Percentiles rank a stretch among this genome's conserved stretches.
phyloP scores from a whole-genome alignment of 495 filamentous ascomycete species.

The Hyaloscypha variabilis region DNA sequence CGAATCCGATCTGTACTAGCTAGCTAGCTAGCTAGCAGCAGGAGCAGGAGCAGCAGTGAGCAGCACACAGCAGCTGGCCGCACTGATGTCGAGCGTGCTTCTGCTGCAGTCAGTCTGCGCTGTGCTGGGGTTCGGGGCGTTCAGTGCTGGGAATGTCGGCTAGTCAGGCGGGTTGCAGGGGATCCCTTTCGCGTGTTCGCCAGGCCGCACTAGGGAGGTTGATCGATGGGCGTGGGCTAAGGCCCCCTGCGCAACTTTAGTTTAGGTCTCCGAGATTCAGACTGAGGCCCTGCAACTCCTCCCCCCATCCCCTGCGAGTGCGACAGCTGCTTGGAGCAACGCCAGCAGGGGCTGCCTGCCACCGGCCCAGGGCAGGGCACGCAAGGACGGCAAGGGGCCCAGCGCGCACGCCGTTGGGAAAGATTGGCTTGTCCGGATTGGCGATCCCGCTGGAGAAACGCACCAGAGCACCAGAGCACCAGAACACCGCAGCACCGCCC shows the following conservation, averaged over 20 bases:
- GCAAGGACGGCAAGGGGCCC: neutral
- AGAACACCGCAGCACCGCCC: too few relatives aligned
- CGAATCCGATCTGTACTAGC: too few relatives aligned
- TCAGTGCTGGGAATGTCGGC: neutral
- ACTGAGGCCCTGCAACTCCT: conserved; percentile 7
- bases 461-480: too few relatives aligned
- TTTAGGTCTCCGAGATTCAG: conserved; percentile 30
- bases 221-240: conserved; percentile 21
- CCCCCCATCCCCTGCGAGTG: neutral
- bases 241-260: conserved; percentile 27
- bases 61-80: too few relatives aligned
- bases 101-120: too few relatives aligned
- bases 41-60: too few relatives aligned
- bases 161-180: neutral
- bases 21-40: too few relatives aligned
- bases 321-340: neutral
- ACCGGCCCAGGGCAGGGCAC: conserved; percentile 1
- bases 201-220: conserved; percentile 10
- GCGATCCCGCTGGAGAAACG: conserved; percentile 5
- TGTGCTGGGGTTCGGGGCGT: neutral
- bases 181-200: neutral
- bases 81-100: too few relatives aligned
- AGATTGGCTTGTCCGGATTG: neutral
- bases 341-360: neutral
- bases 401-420: neutral